A percentile compares a stretch with the other conserved stretches of the same genome.
These are phyloP conservation scores for Elaeis oleifera DNA, from an alignment of 202 grass and related monocot species.

Conservation along the genomic window DNA sequence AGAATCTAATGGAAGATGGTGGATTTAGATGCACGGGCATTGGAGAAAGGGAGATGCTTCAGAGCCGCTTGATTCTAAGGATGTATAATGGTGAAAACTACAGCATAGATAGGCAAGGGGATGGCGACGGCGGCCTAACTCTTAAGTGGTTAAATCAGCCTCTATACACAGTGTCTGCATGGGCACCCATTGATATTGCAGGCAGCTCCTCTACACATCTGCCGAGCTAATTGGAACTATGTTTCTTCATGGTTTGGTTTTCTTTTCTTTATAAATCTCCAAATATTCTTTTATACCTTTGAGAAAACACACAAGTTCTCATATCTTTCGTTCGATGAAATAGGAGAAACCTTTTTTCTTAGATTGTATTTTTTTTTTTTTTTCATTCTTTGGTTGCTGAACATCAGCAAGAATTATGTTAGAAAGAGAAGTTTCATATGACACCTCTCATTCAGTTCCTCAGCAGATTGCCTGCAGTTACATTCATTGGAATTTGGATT, in stretches of 20 bases:
- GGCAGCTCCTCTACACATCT: slow-evolving; percentile 63
- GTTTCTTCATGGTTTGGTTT: not conserved
- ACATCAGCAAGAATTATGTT: slow-evolving; percentile 6
- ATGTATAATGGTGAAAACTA: slow-evolving; percentile 66
- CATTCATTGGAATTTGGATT: slow-evolving; percentile 3
- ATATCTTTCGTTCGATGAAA: not conserved
- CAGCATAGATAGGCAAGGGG: slow-evolving; percentile 44
- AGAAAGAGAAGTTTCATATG: slow-evolving; percentile 1
- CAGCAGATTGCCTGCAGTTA: slow-evolving; percentile 15
- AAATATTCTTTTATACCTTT: slow-evolving; percentile 12
- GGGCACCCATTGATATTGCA: slow-evolving; percentile 43
- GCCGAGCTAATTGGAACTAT: slow-evolving; percentile 29
- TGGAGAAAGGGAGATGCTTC: slow-evolving; percentile 62
- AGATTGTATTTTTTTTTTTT: not conserved
- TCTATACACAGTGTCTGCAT: slow-evolving; percentile 86
- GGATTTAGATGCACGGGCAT: slow-evolving; percentile 49
- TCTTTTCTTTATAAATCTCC: slow-evolving; percentile 5
- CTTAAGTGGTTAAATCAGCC: slow-evolving; percentile 60
- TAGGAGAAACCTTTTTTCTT: slow-evolving; percentile 3
- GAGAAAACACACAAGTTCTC: not conserved
- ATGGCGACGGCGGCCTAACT: slow-evolving; percentile 50
- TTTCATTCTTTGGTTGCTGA: slow-evolving; percentile 11
- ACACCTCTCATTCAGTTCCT: not conserved
- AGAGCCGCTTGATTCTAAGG: slow-evolving; percentile 68
- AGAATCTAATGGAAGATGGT: slow-evolving; percentile 52